Evolutionary conservation across 495 filamentous ascomycete species (phyloP).

Genomic region (Daldinia decipiens): DNA sequence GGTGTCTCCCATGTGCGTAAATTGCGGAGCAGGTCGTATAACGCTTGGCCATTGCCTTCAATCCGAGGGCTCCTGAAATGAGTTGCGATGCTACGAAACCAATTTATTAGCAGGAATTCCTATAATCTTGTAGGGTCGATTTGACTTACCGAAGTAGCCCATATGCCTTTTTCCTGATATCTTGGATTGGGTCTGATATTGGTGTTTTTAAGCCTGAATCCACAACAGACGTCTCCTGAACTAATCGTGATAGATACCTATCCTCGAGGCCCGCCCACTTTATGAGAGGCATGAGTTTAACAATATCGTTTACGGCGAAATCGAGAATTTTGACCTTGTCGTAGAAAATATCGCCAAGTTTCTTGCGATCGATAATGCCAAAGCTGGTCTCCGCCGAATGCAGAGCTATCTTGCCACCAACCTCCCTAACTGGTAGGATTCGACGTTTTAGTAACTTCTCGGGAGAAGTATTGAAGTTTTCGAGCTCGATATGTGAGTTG

Average conservation of each 20-base stretch:
- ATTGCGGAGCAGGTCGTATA: constrained; percentile 48
- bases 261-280: constrained; percentile 46
- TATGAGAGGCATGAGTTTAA: constrained; percentile 49
- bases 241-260: constrained; percentile 51
- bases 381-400: constrained; percentile 40
- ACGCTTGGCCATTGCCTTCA: constrained; percentile 15
- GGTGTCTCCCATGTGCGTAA: constrained; percentile 46
- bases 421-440: constrained; percentile 48
- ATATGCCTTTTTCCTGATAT: constrained; percentile 51
- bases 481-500: constrained; percentile 45
- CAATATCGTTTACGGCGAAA: constrained; percentile 52
- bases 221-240: constrained; percentile 51
- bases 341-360: constrained; percentile 45
- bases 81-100: constrained; percentile 42
- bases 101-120: constrained; percentile 15
- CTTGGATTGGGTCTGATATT: constrained; percentile 38
- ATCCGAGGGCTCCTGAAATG: constrained; percentile 51
- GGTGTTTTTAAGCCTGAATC: constrained; percentile 29
- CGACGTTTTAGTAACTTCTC: constrained; percentile 24
- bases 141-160: constrained; percentile 51
- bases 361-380: constrained; percentile 51
- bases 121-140: background rate
- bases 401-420: constrained; percentile 31
- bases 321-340: constrained; percentile 50
- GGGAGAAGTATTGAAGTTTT: background rate